Conservation (phyloP, 306 rosid species). For the Lablab purpureus region DNA sequence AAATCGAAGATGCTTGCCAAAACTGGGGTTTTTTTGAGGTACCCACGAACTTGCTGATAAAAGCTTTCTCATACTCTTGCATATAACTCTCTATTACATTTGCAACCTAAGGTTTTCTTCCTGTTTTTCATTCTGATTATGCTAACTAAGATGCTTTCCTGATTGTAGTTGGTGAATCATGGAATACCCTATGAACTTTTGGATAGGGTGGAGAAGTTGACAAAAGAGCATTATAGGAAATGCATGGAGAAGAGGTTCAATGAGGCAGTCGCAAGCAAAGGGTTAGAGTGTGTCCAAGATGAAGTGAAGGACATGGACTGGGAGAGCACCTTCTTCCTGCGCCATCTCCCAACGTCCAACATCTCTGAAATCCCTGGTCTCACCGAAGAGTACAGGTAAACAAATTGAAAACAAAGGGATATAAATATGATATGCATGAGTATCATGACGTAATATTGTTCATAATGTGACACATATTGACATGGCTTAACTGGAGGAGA, state of each 20-base stretch:
- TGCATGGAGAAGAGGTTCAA: conserved; percentile 79
- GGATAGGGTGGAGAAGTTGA: conserved; percentile 69
- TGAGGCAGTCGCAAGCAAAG: conserved; percentile 59
- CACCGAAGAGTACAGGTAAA: conserved; percentile 56
- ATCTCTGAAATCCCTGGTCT: conserved; percentile 69
- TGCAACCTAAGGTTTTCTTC: too few species aligned
- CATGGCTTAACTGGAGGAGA: neutral
- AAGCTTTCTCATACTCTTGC: too few species aligned
- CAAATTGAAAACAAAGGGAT: neutral
- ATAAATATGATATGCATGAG: too few species aligned
- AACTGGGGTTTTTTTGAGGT: conserved; percentile 72
- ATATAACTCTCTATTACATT: too few species aligned
- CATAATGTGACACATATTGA: neutral
- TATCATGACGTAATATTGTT: neutral
- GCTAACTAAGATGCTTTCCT: neutral
- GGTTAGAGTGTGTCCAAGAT: conserved; percentile 52
- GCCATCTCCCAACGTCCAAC: conserved; percentile 70
- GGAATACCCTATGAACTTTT: conserved; percentile 60
- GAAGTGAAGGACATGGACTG: conserved; percentile 70
- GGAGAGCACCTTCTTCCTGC: conserved; percentile 77
- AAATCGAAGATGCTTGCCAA: conserved; percentile 60
- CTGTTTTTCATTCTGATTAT: neutral
- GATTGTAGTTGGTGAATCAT: conserved; percentile 64
- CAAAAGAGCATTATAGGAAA: conserved; percentile 70
- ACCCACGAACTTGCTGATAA: neutral